Conservation (phyloP, 352 stramenopile species). For the Heterotrichella gracilis region DNA sequence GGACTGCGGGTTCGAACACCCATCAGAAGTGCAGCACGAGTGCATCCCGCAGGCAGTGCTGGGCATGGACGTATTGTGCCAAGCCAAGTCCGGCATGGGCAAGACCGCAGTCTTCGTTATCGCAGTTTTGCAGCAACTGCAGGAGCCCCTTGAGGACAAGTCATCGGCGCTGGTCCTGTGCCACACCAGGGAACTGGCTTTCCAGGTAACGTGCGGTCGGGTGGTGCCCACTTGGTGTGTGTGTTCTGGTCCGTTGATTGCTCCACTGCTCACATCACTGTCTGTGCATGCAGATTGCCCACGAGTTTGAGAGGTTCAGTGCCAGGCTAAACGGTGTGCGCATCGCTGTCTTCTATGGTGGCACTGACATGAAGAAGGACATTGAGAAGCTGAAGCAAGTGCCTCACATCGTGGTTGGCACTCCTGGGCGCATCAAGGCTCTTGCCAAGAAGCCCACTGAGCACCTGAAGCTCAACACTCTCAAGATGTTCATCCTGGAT, state of each 20-base stretch:
- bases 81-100: constrained; percentile 98
- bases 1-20: constrained; percentile 97
- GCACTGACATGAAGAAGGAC: constrained; percentile 19
- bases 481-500: constrained; percentile 99
- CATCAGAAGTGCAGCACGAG: constrained; percentile 93
- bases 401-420: constrained; percentile 75
- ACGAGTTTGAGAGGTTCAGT: constrained; percentile 98
- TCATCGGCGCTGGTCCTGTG: constrained; percentile 85
- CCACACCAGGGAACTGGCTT: constrained; percentile 95
- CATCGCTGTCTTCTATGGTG: constrained; percentile 32
- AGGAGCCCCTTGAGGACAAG: constrained; percentile 41
- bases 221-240: no score
- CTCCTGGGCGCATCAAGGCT: constrained; percentile 52
- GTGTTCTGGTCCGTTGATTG: no score
- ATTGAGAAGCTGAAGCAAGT: constrained; percentile 63
- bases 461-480: constrained; percentile 50
- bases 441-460: no score
- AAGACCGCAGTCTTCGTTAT: constrained; percentile 99
- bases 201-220: no score
- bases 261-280: no score
- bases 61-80: constrained; percentile 98
- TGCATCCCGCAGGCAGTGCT: constrained; percentile 94
- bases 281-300: no score
- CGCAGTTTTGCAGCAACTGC: constrained; percentile 87
- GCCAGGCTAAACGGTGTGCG: constrained; percentile 73